Base-by-base conservation (phyloP, 768 basidiomycete species). In the Rhodotorula diobovata region DNA sequence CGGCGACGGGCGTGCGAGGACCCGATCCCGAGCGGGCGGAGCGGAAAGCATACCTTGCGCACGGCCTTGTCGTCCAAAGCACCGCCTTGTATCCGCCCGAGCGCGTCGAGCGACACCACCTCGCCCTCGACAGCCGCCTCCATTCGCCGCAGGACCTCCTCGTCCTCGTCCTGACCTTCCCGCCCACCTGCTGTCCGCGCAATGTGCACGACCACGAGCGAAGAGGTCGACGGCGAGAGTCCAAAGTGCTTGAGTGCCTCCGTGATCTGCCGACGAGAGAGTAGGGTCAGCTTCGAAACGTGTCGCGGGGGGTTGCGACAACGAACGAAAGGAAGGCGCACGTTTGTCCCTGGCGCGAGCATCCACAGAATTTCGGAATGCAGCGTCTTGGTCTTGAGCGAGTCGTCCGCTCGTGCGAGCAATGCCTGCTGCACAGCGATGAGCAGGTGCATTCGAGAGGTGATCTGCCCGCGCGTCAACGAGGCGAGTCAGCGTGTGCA, bases 321-420 rank as follows among this genome's bases (percentile, higher is more conserved):
- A 50, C 20, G 5, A 48, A 25, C 8, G 46, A 21, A 5, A 23
- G 46, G 20, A 12, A 28, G 3, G 23, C 83, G 59, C 64, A 90
- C 91, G 78, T 94, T 96, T 73, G 91, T 90, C 10, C 87, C 90
- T 4, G 93, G 92, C 73, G 90, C 91, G 59, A 97, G 82, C 32
- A 86, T 81, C 84, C 89, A 93, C n/a, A 97, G 83, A 61, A 97
- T 85, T 80, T 98, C 94, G 0, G 92, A 92, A 78, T 97, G 93
- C 0, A 93, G 81, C 2, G 92, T 91, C 81, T 89, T 91, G 2
- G 94, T 93, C 58, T 88, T 84, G 67, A 95, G 82, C 1, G 82
- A 77, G 32, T 82, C 83, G 53, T 88, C 85, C 6, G 85, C 79
- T 39, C 85, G 83, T 0, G 91, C 86, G 20, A 93, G 81, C n/a